Conservation (phyloP, 176 grass and related monocot genomes). For the Alloteropsis semialata region DNA sequence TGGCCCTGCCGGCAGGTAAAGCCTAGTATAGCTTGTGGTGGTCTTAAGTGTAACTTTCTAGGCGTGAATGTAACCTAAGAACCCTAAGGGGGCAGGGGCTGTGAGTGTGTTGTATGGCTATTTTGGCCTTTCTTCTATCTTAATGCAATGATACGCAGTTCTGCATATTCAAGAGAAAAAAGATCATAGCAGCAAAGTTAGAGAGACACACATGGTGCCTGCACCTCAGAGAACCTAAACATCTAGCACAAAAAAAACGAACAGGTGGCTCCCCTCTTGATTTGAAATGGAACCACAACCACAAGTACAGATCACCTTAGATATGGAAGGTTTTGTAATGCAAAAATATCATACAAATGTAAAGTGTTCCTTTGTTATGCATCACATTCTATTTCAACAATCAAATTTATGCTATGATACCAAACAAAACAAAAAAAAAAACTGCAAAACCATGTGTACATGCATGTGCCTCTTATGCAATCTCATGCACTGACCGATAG, state of each 20-base stretch:
- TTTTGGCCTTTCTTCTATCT: too few relatives aligned
- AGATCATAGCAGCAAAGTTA: not conserved
- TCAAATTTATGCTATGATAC: not conserved
- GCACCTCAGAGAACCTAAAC: not conserved
- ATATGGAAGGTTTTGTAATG: not conserved
- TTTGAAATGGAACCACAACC: not conserved
- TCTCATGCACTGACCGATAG: not conserved
- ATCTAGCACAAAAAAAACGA: not conserved
- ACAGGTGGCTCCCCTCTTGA: slow-evolving; percentile 1
- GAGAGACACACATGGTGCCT: not conserved
- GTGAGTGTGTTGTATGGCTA: too few relatives aligned
- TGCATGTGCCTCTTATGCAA: not conserved
- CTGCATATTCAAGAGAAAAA: too few relatives aligned
- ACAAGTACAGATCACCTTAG: not conserved
- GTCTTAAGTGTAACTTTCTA: too few relatives aligned
- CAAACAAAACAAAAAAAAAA: not conserved
- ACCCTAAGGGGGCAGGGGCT: too few relatives aligned
- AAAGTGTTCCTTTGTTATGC: not conserved
- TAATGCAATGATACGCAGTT: too few relatives aligned
- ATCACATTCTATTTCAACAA: not conserved
- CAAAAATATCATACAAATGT: not conserved
- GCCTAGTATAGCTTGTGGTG: too few relatives aligned
- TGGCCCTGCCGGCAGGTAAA: too few relatives aligned
- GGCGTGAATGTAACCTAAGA: too few relatives aligned
- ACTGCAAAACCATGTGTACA: not conserved